Conservation (phyloP, 768 basidiomycete species). For the Rossbeevera mucosa region DNA sequence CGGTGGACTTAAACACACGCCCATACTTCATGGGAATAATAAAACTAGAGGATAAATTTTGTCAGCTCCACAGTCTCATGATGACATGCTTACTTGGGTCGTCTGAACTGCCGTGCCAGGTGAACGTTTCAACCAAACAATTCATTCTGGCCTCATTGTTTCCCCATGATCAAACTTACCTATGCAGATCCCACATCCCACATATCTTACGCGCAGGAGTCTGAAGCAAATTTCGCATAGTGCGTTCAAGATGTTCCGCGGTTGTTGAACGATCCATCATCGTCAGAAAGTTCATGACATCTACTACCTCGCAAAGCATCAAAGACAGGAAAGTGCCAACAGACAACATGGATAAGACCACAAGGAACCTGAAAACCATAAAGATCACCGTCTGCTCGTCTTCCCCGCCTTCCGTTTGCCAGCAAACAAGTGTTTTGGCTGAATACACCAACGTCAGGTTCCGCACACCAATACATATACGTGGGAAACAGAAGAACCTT, state of each 20-base stretch:
- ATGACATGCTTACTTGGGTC: neutral
- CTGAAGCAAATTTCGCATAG: neutral
- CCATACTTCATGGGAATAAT: neutral
- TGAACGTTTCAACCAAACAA: neutral
- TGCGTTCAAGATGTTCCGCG: neutral
- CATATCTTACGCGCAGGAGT: neutral
- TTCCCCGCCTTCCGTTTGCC: conserved; percentile 85
- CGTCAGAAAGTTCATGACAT: neutral
- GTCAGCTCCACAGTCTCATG: neutral
- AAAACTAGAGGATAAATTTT: neutral
- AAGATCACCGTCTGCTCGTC: conserved; percentile 63
- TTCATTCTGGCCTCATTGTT: neutral
- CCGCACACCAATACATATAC: neutral
- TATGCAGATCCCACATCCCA: neutral
- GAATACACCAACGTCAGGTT: conserved; percentile 9
- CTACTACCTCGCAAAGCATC: neutral
- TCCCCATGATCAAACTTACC: neutral
- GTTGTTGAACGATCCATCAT: neutral
- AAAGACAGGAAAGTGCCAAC: conserved; percentile 3
- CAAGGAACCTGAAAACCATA: neutral
- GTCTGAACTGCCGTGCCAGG: neutral
- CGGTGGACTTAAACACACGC: neutral
- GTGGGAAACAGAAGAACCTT: conserved; percentile 55
- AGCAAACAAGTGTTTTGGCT: conserved; percentile 85
- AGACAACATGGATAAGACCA: conserved; percentile 1